Conservation (phyloP, 2,329 filamentous ascomycete genomes). For the Fragosphaeria purpurea region DNA sequence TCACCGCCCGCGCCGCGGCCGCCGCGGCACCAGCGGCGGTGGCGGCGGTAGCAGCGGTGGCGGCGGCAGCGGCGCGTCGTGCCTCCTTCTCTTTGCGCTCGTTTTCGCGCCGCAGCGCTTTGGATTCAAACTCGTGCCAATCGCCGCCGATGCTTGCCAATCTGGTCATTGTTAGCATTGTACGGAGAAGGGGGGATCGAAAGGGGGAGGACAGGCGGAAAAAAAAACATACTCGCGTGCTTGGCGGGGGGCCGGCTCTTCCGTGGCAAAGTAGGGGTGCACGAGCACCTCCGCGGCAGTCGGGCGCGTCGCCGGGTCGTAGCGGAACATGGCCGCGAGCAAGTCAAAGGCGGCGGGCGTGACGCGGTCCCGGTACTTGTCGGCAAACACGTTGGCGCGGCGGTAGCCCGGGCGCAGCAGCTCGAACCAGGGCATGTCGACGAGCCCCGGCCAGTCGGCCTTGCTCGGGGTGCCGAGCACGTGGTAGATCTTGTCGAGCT, state of each 20-base stretch:
- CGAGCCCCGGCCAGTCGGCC: constrained; percentile 75
- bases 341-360: constrained; percentile 76
- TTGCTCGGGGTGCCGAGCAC: constrained; percentile 80
- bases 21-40: constrained; percentile 2
- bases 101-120: constrained; percentile 83
- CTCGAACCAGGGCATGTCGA: constrained; percentile 97
- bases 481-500: constrained; percentile 93
- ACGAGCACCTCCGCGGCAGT: constrained; percentile 74
- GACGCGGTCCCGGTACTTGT: constrained; percentile 69
- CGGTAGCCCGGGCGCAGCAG: constrained; percentile 70
- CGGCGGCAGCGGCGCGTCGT: constrained; percentile 28
- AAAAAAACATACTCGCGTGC: constrained; percentile 61
- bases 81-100: constrained; percentile 54
- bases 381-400: constrained; percentile 64
- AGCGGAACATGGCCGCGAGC: constrained; percentile 74
- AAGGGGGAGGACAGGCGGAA: not conserved
- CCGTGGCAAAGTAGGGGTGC: constrained; percentile 78
- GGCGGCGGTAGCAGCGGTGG: constrained; percentile 29
- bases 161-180: constrained; percentile 28
- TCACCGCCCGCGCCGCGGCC: constrained; percentile 5
- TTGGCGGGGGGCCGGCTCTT: constrained; percentile 68
- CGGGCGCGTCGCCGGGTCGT: constrained; percentile 76
- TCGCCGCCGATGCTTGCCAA: constrained; percentile 77
- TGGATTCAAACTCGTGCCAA: constrained; percentile 98
- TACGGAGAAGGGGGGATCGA: not conserved